phyloP scores from a whole-genome alignment of 2,329 filamentous ascomycete genomes.

The Paraphoma chrysanthemicola region DNA sequence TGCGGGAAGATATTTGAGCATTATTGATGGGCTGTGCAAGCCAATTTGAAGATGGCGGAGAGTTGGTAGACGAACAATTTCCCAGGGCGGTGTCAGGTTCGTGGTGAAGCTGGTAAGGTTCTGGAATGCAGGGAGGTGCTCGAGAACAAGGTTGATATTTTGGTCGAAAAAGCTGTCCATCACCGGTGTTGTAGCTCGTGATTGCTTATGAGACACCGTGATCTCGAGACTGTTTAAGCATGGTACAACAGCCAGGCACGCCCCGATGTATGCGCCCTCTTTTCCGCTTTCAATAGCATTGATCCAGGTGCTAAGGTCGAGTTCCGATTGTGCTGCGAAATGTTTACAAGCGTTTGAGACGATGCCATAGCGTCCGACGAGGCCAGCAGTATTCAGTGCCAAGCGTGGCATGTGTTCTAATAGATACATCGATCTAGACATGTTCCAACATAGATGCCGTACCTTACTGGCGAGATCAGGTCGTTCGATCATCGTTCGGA shows the following conservation, averaged over 20 bases:
- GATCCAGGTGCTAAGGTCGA: not conserved
- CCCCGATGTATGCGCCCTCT: not conserved
- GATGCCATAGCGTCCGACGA: not conserved
- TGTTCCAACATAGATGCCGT: not conserved
- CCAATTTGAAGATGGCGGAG: too few relatives aligned
- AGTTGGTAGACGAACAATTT: too few relatives aligned
- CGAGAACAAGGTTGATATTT: not conserved
- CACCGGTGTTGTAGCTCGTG: too few relatives aligned
- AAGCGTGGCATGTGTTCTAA: not conserved
- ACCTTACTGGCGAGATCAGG: not conserved
- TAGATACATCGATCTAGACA: not conserved
- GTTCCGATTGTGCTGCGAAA: not conserved
- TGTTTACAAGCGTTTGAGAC: not conserved
- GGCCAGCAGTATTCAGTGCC: not conserved
- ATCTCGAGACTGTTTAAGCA: not conserved
- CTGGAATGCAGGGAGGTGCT: too few relatives aligned
- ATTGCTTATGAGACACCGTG: too few relatives aligned
- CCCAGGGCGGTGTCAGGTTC: too few relatives aligned
- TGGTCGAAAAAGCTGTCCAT: not conserved
- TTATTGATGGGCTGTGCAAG: too few relatives aligned
- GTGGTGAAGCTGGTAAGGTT: too few relatives aligned
- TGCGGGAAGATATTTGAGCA: too few relatives aligned
- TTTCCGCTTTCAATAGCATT: not conserved
- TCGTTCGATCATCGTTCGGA: not conserved
- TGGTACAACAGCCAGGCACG: not conserved